Conservation (phyloP, 306 rosid genomes). For the Luffa acutangula region DNA sequence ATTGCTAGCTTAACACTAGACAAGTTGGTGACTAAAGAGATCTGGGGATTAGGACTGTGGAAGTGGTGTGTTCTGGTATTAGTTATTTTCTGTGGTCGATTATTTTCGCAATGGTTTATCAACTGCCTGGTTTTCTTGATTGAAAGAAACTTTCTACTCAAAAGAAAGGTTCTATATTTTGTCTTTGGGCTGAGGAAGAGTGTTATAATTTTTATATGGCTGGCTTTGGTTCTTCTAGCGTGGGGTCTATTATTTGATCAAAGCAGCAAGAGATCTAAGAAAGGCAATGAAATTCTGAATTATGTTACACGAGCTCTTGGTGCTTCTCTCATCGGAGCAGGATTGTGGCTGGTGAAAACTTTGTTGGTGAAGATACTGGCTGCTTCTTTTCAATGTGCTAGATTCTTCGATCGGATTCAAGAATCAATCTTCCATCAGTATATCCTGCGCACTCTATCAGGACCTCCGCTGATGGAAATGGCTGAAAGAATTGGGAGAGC, state of each 20-base stretch:
- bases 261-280: conserved; percentile 32
- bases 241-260: conserved; percentile 50
- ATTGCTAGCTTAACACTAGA: conserved; percentile 30
- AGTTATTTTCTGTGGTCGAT: conserved; percentile 59
- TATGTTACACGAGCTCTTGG: conserved; percentile 52
- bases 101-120: conserved; percentile 58
- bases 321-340: conserved; percentile 51
- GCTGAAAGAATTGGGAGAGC: conserved; percentile 32
- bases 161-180: conserved; percentile 72
- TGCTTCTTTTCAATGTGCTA: conserved; percentile 51
- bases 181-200: conserved; percentile 66
- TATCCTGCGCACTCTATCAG: conserved; percentile 56
- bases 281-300: conserved; percentile 25
- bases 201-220: conserved; percentile 62
- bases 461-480: conserved; percentile 62
- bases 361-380: conserved; percentile 56
- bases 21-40: conserved; percentile 11
- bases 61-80: conserved; percentile 53
- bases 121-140: conserved; percentile 49
- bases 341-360: conserved; percentile 53
- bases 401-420: conserved; percentile 85
- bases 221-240: conserved; percentile 51
- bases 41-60: conserved; percentile 63
- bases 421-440: conserved; percentile 77
- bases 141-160: conserved; percentile 60